Base-by-base conservation (phyloP, 164 flowering plant genomes). In the Magnolia sinica region DNA sequence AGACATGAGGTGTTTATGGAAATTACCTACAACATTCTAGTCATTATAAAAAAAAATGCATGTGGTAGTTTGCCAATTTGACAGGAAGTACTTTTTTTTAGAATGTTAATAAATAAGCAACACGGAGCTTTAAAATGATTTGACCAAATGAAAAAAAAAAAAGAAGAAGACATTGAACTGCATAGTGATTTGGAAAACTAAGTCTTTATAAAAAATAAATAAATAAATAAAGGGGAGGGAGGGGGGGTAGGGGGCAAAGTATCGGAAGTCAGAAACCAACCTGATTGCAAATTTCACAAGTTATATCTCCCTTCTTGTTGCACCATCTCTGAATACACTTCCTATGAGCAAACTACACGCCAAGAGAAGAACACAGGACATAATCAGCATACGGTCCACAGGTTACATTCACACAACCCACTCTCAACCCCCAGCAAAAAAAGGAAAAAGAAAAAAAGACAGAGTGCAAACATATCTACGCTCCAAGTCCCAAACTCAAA, bases 251-350 rank as follows among this genome's bases (percentile, higher is more conserved):
- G 27, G 51, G 24, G 45, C 11, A 1, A 50, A 2, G 68, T 7
- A 14, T 29, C 55, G 51, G 24, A 74, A 74, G 51, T 24, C 27
- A 72, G 67, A 76, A 74, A 45, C 76, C 24, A 61, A 89, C 95
- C 91, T 91, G 88, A 72, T 84, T 80, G 87, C 92, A 91, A 63
- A 91, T 91, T 84, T 91, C 95, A 78, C 92, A 91, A 61, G 87
- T 88, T 59, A 86, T 87, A 58, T 86, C 87, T 4, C 94, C 92
- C 76, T 91, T 91, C 73, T 88, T 89, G 81, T 85, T 87, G 88
- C 94, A 91, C 94, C 95, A 91, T 79, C 83, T 85, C 82, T 91
- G 95, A 74, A 91, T 87, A 80, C 95, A 89, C 75, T 84, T 88
- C 86, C 92, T 86, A 77, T 91, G 95, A 74, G 95, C 95, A 89